A percentile compares a stretch with the other conserved stretches of the same genome.
These are phyloP conservation scores for Ceratobasidium theobromae DNA, from an alignment of 1,284 basidiomycete genomes.

Conservation along the genomic window DNA sequence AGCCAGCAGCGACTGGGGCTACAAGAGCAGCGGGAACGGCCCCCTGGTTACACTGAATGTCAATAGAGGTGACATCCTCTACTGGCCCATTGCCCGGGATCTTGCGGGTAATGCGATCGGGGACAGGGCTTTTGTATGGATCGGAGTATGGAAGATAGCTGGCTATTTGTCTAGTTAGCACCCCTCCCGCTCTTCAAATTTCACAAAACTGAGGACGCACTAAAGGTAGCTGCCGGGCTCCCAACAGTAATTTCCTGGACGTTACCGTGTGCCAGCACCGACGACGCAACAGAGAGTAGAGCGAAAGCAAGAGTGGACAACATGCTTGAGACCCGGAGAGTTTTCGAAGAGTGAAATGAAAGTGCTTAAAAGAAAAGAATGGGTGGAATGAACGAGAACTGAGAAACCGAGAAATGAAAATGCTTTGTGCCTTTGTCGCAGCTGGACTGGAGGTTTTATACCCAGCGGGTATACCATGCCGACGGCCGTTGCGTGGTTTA, in stretches of 20 bases:
- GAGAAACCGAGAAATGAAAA: neutral
- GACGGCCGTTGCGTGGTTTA: neutral
- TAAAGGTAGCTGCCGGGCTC: slow-evolving; percentile 1
- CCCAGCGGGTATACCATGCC: neutral
- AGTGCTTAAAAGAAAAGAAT: neutral
- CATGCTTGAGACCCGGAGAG: no score
- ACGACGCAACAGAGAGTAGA: slow-evolving; percentile 10
- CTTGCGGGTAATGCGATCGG: slow-evolving; percentile 51
- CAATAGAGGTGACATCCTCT: slow-evolving; percentile 41
- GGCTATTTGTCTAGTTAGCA: neutral
- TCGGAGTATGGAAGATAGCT: slow-evolving; percentile 47
- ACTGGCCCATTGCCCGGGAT: slow-evolving; percentile 42
- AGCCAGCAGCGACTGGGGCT: slow-evolving; percentile 51
- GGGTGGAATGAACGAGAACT: neutral
- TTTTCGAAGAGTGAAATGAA: no score
- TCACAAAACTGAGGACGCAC: slow-evolving; percentile 36
- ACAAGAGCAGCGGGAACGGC: slow-evolving; percentile 50
- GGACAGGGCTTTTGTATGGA: slow-evolving; percentile 46
- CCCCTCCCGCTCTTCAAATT: no score
- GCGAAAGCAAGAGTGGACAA: neutral
- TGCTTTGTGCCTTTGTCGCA: neutral
- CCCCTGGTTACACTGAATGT: slow-evolving; percentile 38
- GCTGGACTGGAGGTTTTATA: neutral
- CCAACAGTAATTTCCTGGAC: slow-evolving; percentile 43
- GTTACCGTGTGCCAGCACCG: slow-evolving; percentile 43